Evolutionary conservation across 176 grass and related monocot genomes (phyloP).

Genomic region (Tillandsia fasciculata): DNA sequence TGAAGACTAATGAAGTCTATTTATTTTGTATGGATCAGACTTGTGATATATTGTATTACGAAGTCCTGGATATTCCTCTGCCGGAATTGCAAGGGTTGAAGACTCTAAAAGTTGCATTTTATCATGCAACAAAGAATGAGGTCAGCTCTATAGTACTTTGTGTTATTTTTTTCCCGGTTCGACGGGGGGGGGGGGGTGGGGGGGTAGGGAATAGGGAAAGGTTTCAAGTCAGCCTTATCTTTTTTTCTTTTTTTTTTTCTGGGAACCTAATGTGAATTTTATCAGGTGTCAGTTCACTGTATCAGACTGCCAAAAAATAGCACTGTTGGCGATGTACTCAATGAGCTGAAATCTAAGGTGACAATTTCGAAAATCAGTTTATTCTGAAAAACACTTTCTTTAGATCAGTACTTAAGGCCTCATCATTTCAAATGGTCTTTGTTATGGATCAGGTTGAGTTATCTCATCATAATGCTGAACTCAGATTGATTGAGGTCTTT

Average conservation of each 20-base stretch:
- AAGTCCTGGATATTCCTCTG: slow-evolving; percentile 70
- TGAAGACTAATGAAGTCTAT: not conserved
- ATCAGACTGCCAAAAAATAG: slow-evolving; percentile 50
- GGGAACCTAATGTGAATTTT: not conserved
- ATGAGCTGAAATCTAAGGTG: slow-evolving; percentile 66
- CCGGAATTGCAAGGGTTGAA: slow-evolving; percentile 64
- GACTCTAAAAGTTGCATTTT: slow-evolving; percentile 50
- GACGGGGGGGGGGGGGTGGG: too few species aligned
- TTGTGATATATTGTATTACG: slow-evolving; percentile 66
- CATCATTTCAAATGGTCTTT: not conserved
- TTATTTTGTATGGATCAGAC: slow-evolving; percentile 32
- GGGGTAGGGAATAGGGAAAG: not conserved
- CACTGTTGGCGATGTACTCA: slow-evolving; percentile 36
- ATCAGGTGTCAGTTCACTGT: slow-evolving; percentile 39
- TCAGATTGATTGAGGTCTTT: slow-evolving; percentile 39
- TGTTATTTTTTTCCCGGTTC: slow-evolving; percentile 13
- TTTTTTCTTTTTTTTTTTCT: slow-evolving; percentile 13
- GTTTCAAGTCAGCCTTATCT: not conserved
- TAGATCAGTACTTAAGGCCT: not conserved
- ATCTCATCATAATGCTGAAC: slow-evolving; percentile 44
- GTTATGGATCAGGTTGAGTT: slow-evolving; percentile 38
- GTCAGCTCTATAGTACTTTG: slow-evolving; percentile 16
- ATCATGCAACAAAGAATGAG: slow-evolving; percentile 45
- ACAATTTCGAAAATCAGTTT: slow-evolving; percentile 5
- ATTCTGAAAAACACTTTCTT: not conserved